Base-by-base conservation (phyloP, 768 basidiomycete species). In the Auriscalpium orientale region DNA sequence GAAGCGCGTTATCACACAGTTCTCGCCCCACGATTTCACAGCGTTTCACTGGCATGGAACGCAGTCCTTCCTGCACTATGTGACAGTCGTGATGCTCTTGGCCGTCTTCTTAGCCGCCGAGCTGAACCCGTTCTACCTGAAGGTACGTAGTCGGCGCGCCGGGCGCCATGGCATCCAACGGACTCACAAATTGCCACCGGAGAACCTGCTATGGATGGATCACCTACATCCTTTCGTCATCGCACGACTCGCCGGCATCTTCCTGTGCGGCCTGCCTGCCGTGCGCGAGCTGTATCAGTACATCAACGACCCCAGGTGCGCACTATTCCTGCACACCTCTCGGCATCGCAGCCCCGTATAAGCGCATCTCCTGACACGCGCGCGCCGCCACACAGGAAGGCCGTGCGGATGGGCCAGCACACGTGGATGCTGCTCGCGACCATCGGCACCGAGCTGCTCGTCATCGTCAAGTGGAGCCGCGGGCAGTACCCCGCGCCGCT, bases 321-420 rank as follows among this genome's bases (percentile, higher is more conserved):
- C 72, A 47, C 37, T 34, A 37, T 28, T n/a, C 44, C 40, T 15
- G 2, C 34, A 33, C 33, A 49, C 56, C 43, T 51, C 49, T 58
- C 55, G 33, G 53, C 57, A 5, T 56, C 11, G n/a, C 6, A 22
- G 34, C 20, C 40, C 12, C 45, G 10, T 11, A 20, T 33, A 33
- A 33, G 49, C 55, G 45, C 46, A 45, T 56, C 51, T 35, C 43
- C 45, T 53, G 49, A 57, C 60, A 33, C 35, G 49, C 33, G 8
- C 35, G 10, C 37, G 44, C n/a, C 37, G 16, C 33, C 15, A 22
- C 37, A 33, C 64, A 92, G 91, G 64, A 84, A 77, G 62, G 85
- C 88, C n/a, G 84, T 84, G 59, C 80, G 91, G 55, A 92, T 93
- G 91, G 91, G 91, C 2, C 88, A 91, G 62, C 91, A 93, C 65